These are phyloP conservation scores for Saccharomyces paradoxus DNA, from an alignment of 805 yeast genomes.

Conservation along the genomic window DNA sequence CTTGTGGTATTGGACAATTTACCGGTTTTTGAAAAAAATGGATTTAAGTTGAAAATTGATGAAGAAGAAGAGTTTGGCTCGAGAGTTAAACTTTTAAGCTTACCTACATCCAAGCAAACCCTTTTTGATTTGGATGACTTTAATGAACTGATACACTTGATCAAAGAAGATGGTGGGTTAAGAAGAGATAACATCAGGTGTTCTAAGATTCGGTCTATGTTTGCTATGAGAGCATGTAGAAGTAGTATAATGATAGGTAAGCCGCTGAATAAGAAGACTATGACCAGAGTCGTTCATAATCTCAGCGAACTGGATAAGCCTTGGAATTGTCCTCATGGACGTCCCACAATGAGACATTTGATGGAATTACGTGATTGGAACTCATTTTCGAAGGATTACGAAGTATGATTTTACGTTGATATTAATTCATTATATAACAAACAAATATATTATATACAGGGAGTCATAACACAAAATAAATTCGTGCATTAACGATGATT, in stretches of 20 bases:
- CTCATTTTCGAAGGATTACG: conserved; percentile 39
- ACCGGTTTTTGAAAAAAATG: conserved; percentile 58
- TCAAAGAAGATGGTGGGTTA: conserved; percentile 50
- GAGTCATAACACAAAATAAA: not conserved
- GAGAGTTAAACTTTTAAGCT: conserved; percentile 45
- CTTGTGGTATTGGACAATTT: conserved; percentile 55
- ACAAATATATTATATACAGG: not conserved
- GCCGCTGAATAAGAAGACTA: conserved; percentile 46
- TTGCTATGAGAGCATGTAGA: conserved; percentile 94
- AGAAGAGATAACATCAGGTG: conserved; percentile 38
- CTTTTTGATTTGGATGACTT: conserved; percentile 61
- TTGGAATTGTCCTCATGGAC: conserved; percentile 96
- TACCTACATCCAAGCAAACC: conserved; percentile 68
- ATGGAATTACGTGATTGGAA: conserved; percentile 48
- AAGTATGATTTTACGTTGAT: conserved; percentile 7
- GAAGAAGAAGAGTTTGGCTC: conserved; percentile 48
- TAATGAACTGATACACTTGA: conserved; percentile 62
- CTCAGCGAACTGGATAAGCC: conserved; percentile 76
- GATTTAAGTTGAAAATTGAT: conserved; percentile 54
- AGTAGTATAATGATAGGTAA: conserved; percentile 91
- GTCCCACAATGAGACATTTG: conserved; percentile 93
- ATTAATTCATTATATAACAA: not conserved
- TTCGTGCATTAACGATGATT: not conserved
- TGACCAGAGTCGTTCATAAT: conserved; percentile 62
- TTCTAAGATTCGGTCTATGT: conserved; percentile 70